Conservation (phyloP, 148 eudicot species). For the Silene uniflora region DNA sequence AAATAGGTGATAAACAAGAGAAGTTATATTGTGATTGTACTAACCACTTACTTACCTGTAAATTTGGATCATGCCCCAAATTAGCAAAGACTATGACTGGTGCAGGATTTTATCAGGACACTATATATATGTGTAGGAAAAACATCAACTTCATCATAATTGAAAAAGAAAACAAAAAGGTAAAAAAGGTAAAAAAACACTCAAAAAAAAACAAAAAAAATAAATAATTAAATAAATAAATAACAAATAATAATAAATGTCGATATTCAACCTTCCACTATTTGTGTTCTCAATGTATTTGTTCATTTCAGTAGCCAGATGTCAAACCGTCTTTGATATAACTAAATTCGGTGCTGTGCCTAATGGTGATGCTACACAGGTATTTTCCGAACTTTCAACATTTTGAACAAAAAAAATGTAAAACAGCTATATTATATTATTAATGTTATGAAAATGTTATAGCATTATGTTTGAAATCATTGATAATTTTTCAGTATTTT, state of each 20-base stretch:
- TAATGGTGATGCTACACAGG: constrained; percentile 21
- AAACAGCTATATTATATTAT: too few species aligned
- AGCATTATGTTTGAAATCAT: not conserved
- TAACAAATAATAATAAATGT: constrained; percentile 17
- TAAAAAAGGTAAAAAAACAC: not conserved
- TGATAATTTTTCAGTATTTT: not conserved
- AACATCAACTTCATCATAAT: not conserved
- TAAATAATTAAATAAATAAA: not conserved
- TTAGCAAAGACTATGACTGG: not conserved
- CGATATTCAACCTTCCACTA: constrained; percentile 11
- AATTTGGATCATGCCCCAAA: not conserved
- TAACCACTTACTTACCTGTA: constrained; percentile 36
- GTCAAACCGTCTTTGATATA: constrained; percentile 12
- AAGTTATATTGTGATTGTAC: constrained; percentile 26
- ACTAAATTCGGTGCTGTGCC: constrained; percentile 24
- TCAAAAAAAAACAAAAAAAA: not conserved
- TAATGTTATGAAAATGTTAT: not conserved
- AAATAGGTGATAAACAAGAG: not conserved
- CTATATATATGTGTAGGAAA: constrained; percentile 10
- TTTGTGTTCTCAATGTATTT: constrained; percentile 10
- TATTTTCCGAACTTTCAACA: not conserved
- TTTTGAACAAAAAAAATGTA: not conserved
- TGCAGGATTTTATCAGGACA: not conserved
- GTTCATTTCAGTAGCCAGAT: constrained; percentile 21
- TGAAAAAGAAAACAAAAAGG: not conserved